Percentiles rank a stretch among this genome's conserved stretches.
These are phyloP conservation scores for Pichiaceae sp. DNA, from an alignment of 1,139 yeast species.

Conservation along the genomic window DNA sequence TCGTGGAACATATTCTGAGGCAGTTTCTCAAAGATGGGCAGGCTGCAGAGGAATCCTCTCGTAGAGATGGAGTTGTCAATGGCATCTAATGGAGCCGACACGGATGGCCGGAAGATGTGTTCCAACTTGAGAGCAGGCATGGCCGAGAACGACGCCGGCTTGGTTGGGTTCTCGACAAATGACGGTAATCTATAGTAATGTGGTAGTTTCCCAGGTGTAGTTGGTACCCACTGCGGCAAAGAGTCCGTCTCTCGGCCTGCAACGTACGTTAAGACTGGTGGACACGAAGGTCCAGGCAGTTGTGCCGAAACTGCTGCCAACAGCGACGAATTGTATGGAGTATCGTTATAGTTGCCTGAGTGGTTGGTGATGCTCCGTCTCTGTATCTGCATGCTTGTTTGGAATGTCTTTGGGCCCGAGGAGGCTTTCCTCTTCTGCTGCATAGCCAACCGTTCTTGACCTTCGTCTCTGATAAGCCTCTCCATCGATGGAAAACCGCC, in stretches of 20 bases:
- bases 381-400: not conserved
- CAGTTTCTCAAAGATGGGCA: constrained; percentile 50
- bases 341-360: not conserved
- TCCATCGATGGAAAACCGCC: constrained; percentile 59
- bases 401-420: not conserved
- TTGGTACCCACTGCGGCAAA: not conserved
- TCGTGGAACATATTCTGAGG: constrained; percentile 54
- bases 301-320: constrained; percentile 20
- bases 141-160: not conserved
- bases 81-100: constrained; percentile 19
- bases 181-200: not conserved
- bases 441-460: constrained; percentile 67
- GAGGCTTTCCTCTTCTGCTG: constrained; percentile 44
- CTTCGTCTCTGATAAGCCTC: constrained; percentile 64
- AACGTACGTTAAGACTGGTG: constrained; percentile 15
- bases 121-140: not conserved
- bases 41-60: constrained; percentile 46
- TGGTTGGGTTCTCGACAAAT: not conserved
- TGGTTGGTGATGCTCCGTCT: constrained; percentile 1
- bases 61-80: constrained; percentile 44
- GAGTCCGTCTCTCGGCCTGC: not conserved
- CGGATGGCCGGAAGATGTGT: constrained; percentile 8
- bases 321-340: constrained; percentile 10
- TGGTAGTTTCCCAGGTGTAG: not conserved
- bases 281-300: constrained; percentile 25